These are phyloP conservation scores for Abelmoschus esculentus DNA, from an alignment of 345 rosid species.

Conservation along the genomic window DNA sequence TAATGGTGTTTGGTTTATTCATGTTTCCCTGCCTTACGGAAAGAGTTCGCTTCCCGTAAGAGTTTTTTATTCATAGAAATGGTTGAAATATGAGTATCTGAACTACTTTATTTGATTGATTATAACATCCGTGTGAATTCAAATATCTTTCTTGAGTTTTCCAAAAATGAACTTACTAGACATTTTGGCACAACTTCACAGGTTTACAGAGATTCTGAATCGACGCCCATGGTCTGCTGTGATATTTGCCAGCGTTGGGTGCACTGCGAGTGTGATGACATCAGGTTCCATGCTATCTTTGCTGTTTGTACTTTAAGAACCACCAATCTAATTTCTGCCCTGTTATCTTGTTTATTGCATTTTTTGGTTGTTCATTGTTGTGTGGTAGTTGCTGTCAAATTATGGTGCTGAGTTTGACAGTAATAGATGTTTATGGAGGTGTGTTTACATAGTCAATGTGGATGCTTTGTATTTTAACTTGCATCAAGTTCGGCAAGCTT, in stretches of 20 bases:
- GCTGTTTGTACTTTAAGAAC: background rate
- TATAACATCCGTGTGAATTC: constrained; percentile 16
- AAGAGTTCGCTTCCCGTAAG: background rate
- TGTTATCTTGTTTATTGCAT: background rate
- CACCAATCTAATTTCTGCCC: background rate
- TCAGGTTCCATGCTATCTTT: constrained; percentile 50
- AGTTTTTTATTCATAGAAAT: constrained; percentile 9
- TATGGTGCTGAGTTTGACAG: background rate
- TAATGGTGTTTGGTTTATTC: background rate
- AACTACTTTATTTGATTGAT: background rate
- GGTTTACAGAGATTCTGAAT: constrained; percentile 98
- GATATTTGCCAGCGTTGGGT: constrained; percentile 99
- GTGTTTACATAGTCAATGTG: background rate
- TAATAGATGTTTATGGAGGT: background rate
- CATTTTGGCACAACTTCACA: constrained; percentile 20
- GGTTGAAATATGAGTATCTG: background rate
- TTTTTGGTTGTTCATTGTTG: background rate
- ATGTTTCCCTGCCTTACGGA: background rate
- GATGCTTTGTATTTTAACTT: background rate
- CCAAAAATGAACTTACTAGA: background rate
- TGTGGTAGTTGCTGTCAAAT: background rate
- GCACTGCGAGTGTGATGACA: constrained; percentile 94
- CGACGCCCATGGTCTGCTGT: constrained; percentile 99
- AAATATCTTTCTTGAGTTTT: background rate
- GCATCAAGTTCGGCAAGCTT: background rate